Evolutionary conservation across 2,329 filamentous ascomycete genomes (phyloP), one percentile per base, ranked within the genome.

Genomic region (Colletotrichum cordylinicola): DNA sequence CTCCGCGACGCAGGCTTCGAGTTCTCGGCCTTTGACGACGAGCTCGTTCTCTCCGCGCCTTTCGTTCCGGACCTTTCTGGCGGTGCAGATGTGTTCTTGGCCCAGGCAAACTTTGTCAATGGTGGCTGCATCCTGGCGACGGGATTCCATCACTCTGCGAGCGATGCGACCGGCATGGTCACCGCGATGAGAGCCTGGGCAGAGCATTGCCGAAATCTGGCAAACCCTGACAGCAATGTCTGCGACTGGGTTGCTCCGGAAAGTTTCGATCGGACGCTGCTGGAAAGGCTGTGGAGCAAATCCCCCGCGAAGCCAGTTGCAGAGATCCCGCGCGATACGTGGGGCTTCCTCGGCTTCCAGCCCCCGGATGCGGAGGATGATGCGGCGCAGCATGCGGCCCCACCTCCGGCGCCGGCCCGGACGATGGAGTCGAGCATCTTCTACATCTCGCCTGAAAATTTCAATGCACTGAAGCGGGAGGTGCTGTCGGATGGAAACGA

Each of bases 391-490:
- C 29, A 62, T 27, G 0, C 24, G 33, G 39, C n/a, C 62, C 33
- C 62, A 37, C 43, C 37, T 8, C 3, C 55, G n/a, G 37, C 33
- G 13, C 37, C 55, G 21, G 21, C 8, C 12, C 56, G 62, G 6
- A 67, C 52, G 2, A 72, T 72, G 62, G 69, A 71, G 39, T 75
- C 61, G 12, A 56, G 39, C 2, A 77, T 71, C 15, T 64, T 68
- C 18, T 68, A 71, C 67, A 58, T 75, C 37, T 67, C 61, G 6
- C 61, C 72, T 5, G 66, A 55, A 7, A 75, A 24, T 12, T 76
- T 76, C 9, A 43, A 83, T 5, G 84, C 81, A 1, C 72, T 86
- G 39, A 83, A 84, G 69, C 74, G 81, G 13, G 79, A 84, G 3
- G 80, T 83, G 1, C 15, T 80, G 0, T 74, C 76, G 0, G 80